A percentile compares a stretch with the other conserved stretches of the same genome.
Conservation (phyloP, 495 filamentous ascomycete species). For the Margaritispora aquatica region DNA sequence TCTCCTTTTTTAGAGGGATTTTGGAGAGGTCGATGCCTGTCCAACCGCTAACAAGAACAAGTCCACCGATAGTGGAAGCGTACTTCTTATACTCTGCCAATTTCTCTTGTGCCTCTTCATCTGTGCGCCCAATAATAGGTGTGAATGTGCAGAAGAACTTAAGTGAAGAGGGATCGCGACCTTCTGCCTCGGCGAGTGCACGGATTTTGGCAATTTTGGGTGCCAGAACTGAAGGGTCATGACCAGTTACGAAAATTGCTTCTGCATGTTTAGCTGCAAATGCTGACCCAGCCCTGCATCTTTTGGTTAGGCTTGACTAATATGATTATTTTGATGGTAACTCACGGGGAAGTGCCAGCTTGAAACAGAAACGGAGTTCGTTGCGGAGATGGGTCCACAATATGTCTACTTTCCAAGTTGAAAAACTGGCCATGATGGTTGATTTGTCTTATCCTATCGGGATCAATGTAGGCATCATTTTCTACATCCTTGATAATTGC, state of each 20-base stretch:
- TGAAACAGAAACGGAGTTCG: constrained; percentile 60
- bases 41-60: constrained; percentile 54
- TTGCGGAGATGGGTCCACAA: constrained; percentile 58
- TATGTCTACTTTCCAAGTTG: constrained; percentile 54
- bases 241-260: constrained; percentile 48
- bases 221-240: constrained; percentile 37
- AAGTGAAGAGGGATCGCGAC: constrained; percentile 42
- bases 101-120: constrained; percentile 48
- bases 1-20: constrained; percentile 26
- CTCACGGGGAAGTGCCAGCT: constrained; percentile 51
- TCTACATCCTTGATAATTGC: constrained; percentile 52
- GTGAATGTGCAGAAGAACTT: constrained; percentile 45
- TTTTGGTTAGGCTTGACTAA: background rate
- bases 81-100: constrained; percentile 42
- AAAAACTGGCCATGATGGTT: constrained; percentile 63
- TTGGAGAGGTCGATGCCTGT: constrained; percentile 48
- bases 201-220: constrained; percentile 45
- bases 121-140: constrained; percentile 43
- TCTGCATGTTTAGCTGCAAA: constrained; percentile 62
- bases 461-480: constrained; percentile 52
- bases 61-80: constrained; percentile 46
- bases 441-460: constrained; percentile 51
- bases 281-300: constrained; percentile 40
- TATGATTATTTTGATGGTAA: background rate
- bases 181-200: constrained; percentile 33